These are phyloP conservation scores for Suillus weaverae DNA, from an alignment of 768 basidiomycete genomes.

Conservation along the genomic window DNA sequence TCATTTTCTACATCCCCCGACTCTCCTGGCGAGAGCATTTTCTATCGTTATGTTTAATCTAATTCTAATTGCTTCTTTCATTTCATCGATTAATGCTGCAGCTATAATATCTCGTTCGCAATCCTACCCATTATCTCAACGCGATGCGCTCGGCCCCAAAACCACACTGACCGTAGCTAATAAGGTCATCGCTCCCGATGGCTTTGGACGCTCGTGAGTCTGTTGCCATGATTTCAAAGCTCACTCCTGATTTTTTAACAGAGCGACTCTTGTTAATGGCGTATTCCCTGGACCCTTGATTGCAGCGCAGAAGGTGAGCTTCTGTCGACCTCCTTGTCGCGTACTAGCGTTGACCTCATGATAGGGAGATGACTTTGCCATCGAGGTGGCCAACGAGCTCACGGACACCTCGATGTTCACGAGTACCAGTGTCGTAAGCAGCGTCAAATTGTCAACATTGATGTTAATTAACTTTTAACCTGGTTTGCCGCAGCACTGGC, in stretches of 20 bases:
- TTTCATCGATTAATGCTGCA: conserved; percentile 17
- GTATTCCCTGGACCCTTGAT: conserved; percentile 48
- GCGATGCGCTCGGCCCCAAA: conserved; percentile 15
- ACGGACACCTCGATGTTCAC: conserved; percentile 47
- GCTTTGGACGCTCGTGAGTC: conserved; percentile 41
- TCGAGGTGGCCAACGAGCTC: conserved; percentile 48
- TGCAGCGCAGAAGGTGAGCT: conserved; percentile 33
- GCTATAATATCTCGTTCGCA: conserved; percentile 19
- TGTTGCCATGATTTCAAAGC: background rate
- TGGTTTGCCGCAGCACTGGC: conserved; percentile 48
- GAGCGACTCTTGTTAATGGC: conserved; percentile 44
- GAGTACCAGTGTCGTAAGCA: conserved; percentile 49
- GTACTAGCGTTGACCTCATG: conserved; percentile 15
- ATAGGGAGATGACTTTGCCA: conserved; percentile 36
- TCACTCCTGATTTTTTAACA: conserved; percentile 12
- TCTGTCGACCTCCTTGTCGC: background rate
- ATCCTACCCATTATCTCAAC: conserved; percentile 6
- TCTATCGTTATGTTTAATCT: conserved; percentile 14
- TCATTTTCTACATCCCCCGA: background rate
- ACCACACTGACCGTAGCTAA: conserved; percentile 38
- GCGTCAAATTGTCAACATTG: background rate
- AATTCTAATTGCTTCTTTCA: conserved; percentile 10
- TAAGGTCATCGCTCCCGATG: conserved; percentile 45
- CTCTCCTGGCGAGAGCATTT: background rate
- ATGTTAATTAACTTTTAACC: background rate